Percentiles rank a stretch among this genome's conserved stretches.
Conservation (phyloP, 2,329 filamentous ascomycete genomes). For the Ilyonectria destructans region DNA sequence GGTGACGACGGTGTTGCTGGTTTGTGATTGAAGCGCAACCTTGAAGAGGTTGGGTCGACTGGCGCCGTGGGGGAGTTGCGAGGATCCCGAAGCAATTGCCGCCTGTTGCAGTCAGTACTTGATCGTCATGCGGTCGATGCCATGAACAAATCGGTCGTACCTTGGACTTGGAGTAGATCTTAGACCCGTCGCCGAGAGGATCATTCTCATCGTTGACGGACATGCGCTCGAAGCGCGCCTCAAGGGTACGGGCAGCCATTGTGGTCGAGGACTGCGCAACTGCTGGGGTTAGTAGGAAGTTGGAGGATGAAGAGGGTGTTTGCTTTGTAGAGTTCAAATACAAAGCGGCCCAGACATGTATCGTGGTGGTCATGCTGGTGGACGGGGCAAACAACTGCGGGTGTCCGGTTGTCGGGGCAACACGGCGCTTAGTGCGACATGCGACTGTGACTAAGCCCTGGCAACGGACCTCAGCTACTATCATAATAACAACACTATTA, state of each 20-base stretch:
- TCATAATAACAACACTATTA: constrained; percentile 1
- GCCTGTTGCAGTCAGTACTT: constrained; percentile 58
- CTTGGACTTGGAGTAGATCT: constrained; percentile 81
- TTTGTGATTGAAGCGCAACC: constrained; percentile 85
- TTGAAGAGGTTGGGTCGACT: constrained; percentile 89
- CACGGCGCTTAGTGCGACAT: not conserved
- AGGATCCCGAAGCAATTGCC: constrained; percentile 50
- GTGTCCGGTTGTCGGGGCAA: constrained; percentile 26
- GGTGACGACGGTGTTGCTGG: constrained; percentile 76
- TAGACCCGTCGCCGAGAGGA: constrained; percentile 66
- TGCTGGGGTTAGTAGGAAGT: constrained; percentile 46
- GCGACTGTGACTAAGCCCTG: not conserved
- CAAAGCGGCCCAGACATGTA: constrained; percentile 22
- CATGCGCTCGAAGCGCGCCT: constrained; percentile 91
- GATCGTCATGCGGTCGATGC: not conserved
- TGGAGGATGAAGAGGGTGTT: constrained; percentile 33
- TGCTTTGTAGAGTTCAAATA: constrained; percentile 34
- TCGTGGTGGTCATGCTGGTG: not conserved
- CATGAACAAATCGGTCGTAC: constrained; percentile 61
- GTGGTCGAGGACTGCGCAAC: constrained; percentile 26
- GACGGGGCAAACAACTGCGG: constrained; percentile 19
- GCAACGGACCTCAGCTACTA: not conserved
- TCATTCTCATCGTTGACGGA: constrained; percentile 93
- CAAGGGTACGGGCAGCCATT: constrained; percentile 85
- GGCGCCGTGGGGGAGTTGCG: constrained; percentile 66